Conservation (phyloP, 2,329 filamentous ascomycete genomes). For the Xylaria multiplex region DNA sequence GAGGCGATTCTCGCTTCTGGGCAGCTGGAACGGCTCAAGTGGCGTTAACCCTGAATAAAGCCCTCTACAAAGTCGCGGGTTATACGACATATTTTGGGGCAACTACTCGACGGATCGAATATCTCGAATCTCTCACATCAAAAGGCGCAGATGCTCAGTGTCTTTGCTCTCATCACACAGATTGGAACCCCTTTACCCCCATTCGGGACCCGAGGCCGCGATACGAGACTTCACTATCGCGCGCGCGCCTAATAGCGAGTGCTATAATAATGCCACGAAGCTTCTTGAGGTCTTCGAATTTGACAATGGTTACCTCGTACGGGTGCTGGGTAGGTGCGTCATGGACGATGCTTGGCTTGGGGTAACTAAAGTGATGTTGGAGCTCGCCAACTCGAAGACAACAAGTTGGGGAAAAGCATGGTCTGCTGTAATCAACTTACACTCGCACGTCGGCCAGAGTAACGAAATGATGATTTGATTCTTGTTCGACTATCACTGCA, state of each 20-base stretch:
- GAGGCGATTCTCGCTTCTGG: slow-evolving; percentile 1
- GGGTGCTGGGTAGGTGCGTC: neutral
- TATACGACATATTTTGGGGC: no score
- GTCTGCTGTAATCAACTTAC: neutral
- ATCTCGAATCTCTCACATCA: neutral
- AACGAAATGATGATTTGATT: neutral
- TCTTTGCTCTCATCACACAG: no score
- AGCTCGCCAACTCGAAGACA: neutral
- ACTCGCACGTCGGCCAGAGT: no score
- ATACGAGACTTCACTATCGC: no score
- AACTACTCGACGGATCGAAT: no score
- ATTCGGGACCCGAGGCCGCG: no score
- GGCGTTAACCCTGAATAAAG: no score
- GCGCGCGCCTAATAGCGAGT: no score
- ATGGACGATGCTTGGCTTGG: neutral
- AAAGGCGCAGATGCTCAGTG: neutral
- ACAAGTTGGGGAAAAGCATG: neutral
- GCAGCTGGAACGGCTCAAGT: neutral
- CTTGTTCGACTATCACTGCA: neutral
- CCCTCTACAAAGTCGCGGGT: no score
- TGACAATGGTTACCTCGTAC: neutral
- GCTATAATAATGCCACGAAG: neutral
- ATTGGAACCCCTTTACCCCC: no score
- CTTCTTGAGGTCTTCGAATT: neutral
- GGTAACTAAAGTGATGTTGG: neutral